Evolutionary conservation across 2,329 filamentous ascomycete species (phyloP), one percentile per base, ranked within the genome.

Genomic region (Furcasterigmium furcatum): DNA sequence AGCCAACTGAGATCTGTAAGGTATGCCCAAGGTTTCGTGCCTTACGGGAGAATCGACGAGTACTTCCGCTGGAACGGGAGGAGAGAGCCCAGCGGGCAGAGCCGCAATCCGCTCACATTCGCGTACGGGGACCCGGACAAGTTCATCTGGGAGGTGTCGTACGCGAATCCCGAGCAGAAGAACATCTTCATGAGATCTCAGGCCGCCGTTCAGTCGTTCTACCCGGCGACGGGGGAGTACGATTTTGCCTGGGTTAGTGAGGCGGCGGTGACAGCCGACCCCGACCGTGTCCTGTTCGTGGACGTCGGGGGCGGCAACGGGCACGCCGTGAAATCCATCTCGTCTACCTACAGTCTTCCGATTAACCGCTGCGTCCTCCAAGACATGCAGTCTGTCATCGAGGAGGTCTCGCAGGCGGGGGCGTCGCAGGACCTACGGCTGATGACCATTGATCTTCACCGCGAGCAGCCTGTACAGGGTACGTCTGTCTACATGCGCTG

Each of bases 301-400:
- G 61, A 67, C 45, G 58, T 67, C 16, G 64, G 64, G 19, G 63
- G 61, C 25, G 55, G 63, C 5, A 58, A 55, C 36, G 63, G 64
- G 2, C 55, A 58, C 20, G 51, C 51, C 4, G 39, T 58, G 7
- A 46, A 43, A n/a, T 49, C 51, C 0, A 56, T 60, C 16, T 27
- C 25, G 44, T n/a, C 12, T 43, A 9, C 42, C 45, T 9, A 52
- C 47, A 19, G 34, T 25, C 2, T 50, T n/a, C 45, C 42, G 4
- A 14, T 24, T 6, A 25, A 45, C 2, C 22, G 47, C 2, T 35
- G 48, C 4, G 29, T 58, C 18, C 22, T 60, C 1, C 49, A 59
- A 21, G 54, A 60, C 7, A 38, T 58, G 6, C 47, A 48, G 9
- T 51, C 54, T 22, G 46, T 55, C 8, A 50, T 51, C 5, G 46